phyloP scores from a whole-genome alignment of 805 yeast species.

The Schwanniomyces vanrijiae region DNA sequence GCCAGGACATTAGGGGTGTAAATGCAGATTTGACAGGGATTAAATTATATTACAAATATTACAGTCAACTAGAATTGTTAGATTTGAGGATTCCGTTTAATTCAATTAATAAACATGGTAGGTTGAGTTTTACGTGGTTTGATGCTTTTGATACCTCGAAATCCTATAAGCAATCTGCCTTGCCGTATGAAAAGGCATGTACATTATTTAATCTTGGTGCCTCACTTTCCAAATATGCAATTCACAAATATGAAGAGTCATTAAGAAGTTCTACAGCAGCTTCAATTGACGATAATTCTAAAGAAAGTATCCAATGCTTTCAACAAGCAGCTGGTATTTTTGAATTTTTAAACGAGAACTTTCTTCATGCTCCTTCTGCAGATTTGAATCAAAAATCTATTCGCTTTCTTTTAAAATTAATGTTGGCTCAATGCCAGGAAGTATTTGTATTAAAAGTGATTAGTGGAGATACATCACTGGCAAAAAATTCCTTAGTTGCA shows the following conservation, averaged over 20 bases:
- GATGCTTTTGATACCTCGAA: conserved; percentile 60
- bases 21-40: conserved; percentile 45
- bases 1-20: conserved; percentile 58
- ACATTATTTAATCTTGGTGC: conserved; percentile 77
- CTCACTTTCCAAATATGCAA: conserved; percentile 52
- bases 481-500: conserved; percentile 69
- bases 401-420: conserved; percentile 58
- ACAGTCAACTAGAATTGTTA: conserved; percentile 76
- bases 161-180: conserved; percentile 66
- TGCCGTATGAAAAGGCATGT: conserved; percentile 89
- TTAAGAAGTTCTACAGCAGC: conserved; percentile 22
- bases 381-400: conserved; percentile 74
- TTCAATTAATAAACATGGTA: conserved; percentile 42
- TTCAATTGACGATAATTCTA: conserved; percentile 46
- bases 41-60: conserved; percentile 64
- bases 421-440: conserved; percentile 90
- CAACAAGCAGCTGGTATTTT: conserved; percentile 81
- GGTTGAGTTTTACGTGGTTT: conserved; percentile 71
- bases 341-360: conserved; percentile 71
- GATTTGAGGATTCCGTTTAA: conserved; percentile 73
- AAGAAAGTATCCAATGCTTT: conserved; percentile 57
- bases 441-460: conserved; percentile 67
- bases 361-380: conserved; percentile 82
- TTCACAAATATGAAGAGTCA: conserved; percentile 26
- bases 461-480: conserved; percentile 46